Base-by-base conservation (phyloP, 805 yeast genomes). In the Teunomyces gatunensis region DNA sequence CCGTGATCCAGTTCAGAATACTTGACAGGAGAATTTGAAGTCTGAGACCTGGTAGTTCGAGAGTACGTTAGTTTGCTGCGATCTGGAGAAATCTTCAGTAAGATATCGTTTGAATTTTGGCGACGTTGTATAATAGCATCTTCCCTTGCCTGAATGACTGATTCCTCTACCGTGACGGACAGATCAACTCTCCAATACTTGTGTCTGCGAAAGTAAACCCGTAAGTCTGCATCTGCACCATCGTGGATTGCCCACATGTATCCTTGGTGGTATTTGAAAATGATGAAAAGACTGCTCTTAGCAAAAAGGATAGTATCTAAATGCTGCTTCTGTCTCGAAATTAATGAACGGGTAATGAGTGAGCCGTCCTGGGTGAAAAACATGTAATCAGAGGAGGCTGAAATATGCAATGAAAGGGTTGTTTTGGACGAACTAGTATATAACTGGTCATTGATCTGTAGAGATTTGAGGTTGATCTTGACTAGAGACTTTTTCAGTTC, bases 21-120 rank as follows among this genome's bases (percentile, higher is more conserved):
- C 9, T 27, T 29, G 25, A 40, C 25, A 7, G 3, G 6, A 40
- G 17, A 13, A n/a, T 23, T 17, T 20, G 11, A 21, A 11, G 48
- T 46, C 20, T 46, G 42, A 11, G 45, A 46, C 27, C 48, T 41
- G 3, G 48, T 46, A 34, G 48, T 39, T 18, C 48, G 34, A 4
- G 43, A 40, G 13, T 27, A 40, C 6, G 32, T 40, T 15, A 7
- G 25, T 3, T 40, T 40, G 9, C 6, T 23, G 12, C 43, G 43
- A 7, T 27, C 27, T 9, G 43, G 34, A 11, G 43, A 27, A 25
- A 40, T 11, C n/a, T 13, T 17, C 43, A 40, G 43, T 10, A 40
- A 27, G 3, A 40, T 18, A 27, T 40, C 43, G 6, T 11, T 13
- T 5, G 43, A 9, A 18, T 27, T 5, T 10, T 23, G n/a, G 9